Conservation (phyloP, 1,139 yeast species). For the Sugiyamaella novakii region DNA sequence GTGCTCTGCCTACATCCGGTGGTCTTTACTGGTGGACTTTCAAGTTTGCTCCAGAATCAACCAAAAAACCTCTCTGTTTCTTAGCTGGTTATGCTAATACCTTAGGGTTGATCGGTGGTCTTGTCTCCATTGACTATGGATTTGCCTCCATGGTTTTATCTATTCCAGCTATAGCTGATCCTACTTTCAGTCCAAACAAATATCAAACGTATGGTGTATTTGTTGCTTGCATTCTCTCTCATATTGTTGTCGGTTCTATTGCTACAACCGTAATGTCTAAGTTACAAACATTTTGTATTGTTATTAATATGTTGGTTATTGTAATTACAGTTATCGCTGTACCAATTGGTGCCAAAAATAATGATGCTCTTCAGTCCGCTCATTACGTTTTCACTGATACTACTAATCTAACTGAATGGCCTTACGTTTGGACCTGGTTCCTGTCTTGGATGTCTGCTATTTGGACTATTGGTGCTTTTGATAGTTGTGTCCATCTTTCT, state of each 20-base stretch:
- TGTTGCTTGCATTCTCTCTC: constrained; percentile 53
- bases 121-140: constrained; percentile 62
- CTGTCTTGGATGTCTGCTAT: constrained; percentile 64
- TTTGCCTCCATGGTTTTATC: constrained; percentile 57
- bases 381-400: constrained; percentile 58
- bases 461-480: constrained; percentile 54
- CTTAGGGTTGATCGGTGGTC: constrained; percentile 58
- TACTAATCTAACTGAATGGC: constrained; percentile 60
- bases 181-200: constrained; percentile 50
- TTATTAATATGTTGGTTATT: constrained; percentile 57
- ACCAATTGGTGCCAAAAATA: constrained; percentile 47
- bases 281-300: constrained; percentile 62
- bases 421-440: constrained; percentile 66
- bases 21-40: constrained; percentile 60
- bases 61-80: constrained; percentile 51
- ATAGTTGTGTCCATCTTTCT: constrained; percentile 67
- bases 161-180: constrained; percentile 53
- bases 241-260: constrained; percentile 51
- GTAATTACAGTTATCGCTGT: constrained; percentile 65
- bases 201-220: constrained; percentile 58
- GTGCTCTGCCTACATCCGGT: constrained; percentile 67
- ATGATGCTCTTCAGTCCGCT: constrained; percentile 32
- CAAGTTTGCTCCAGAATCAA: constrained; percentile 54
- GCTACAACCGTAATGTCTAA: constrained; percentile 57
- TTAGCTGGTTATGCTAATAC: constrained; percentile 63